phyloP scores from a whole-genome alignment of 345 rosid genomes.

The Laguncularia racemosa region DNA sequence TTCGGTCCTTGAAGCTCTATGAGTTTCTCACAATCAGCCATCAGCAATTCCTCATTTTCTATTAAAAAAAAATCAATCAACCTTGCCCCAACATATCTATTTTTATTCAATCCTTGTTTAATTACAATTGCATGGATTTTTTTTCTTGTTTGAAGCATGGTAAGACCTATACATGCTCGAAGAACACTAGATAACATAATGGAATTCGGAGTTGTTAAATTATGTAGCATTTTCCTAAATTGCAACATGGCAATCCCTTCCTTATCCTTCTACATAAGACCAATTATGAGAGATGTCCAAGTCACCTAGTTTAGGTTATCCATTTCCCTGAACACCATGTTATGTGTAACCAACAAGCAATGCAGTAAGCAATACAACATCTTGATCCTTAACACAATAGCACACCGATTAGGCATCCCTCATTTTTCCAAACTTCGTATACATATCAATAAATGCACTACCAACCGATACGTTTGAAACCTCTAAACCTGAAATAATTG shows the following conservation, averaged over 20 bases:
- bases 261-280: conserved; percentile 46
- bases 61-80: conserved; percentile 57
- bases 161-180: conserved; percentile 60
- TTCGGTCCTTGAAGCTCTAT: too few species aligned
- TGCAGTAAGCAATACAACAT: conserved; percentile 45
- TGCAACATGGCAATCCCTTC: conserved; percentile 34
- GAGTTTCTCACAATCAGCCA: too few species aligned
- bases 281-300: conserved; percentile 52
- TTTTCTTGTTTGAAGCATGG: conserved; percentile 49
- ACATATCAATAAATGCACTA: conserved; percentile 47
- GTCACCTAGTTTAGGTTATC: conserved; percentile 37
- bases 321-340: conserved; percentile 30
- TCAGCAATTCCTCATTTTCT: conserved; percentile 83
- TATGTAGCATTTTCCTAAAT: conserved; percentile 28
- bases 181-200: conserved; percentile 48
- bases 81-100: conserved; percentile 48
- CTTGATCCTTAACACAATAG: conserved; percentile 34
- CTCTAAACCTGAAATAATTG: conserved; percentile 39
- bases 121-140: conserved; percentile 39
- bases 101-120: conserved; percentile 39
- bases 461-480: conserved; percentile 39
- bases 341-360: conserved; percentile 44
- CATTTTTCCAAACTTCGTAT: conserved; percentile 42
- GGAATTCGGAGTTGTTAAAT: conserved; percentile 39
- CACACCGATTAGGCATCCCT: conserved; percentile 36